Evolutionary conservation across 2,329 filamentous ascomycete genomes (phyloP), one percentile per base, ranked within the genome.

Genomic region (Ilyonectria robusta): DNA sequence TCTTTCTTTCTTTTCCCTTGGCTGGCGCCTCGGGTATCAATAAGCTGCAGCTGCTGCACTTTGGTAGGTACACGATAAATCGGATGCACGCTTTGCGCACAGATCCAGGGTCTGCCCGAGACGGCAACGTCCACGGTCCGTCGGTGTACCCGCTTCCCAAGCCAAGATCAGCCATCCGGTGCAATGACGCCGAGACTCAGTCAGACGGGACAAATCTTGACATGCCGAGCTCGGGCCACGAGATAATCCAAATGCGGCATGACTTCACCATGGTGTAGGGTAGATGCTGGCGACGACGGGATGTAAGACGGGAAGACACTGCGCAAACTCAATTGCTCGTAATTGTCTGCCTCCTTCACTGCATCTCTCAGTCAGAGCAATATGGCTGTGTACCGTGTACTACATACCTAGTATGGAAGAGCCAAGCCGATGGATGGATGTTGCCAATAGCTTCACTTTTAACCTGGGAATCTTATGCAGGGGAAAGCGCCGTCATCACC

Each of bases 141-240:
- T 42, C 40, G 1, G 15, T 42, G 40, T 42, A n/a, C 15, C 40
- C 40, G n/a, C 40, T 42, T 42, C n/a, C 37, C 17, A 42, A 8
- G 40, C 40, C 40, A 42, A 7, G 40, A n/a, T 42, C 40, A n/a
- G 40, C 40, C 40, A 6, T 42, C n/a, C 13, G n/a, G 26, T 26
- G 26, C 17, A 51, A 8, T 51, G n/a, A 19, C 50, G 50, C 50
- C 29, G 29, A 53, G 50, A 35, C 10, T 53, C 50, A 53, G 33
- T 44, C 23, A n/a, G 26, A 53, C 47, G 47, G 50, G 33, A 60
- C 50, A 56, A 56, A 50, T 60, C 56, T 44, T 60, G 57, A 35
- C 62, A 51, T 48, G 35, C 13, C n/a, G 50, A 21, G 57, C 62
- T 56, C 51, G 35, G 40, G 26, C 62, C 62, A 56, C 40, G 19